Evolutionary conservation across 768 basidiomycete genomes (phyloP), one percentile per base, ranked within the genome.

Genomic region (Kwoniella bestiolae): DNA sequence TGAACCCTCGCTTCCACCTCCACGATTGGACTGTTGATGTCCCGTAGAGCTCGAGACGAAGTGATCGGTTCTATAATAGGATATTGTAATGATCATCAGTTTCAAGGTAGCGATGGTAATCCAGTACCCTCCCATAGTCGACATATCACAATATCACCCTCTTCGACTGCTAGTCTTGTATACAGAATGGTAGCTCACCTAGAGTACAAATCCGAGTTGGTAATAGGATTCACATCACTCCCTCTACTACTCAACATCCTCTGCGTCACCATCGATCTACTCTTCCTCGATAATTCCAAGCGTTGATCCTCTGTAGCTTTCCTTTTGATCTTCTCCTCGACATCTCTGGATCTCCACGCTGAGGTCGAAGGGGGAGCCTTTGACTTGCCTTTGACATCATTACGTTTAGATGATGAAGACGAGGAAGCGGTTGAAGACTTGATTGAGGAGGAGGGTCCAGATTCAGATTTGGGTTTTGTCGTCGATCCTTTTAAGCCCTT

Each of bases 1-100:
- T 23, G 68, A 64, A 3, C 77, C 77, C n/a, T 65, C 55, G 26
- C 69, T 67, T 3, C 74, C 74, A 25, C 77, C 77, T n/a, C 73
- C 73, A 44, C 72, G 53, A 63, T 78, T 78, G 3, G 70, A 72
- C 25, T 66, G 65, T 51, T 78, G 77, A 68, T 78, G 77, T 3
- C 77, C 77, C 8, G 77, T 78, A 5, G 77, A 65, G 31, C 66
- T 55, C 2, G 77, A 78, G 3, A 78, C 73, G 52, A 78, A 73
- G 56, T 78, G 77, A 46, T 75, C 74, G 14, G 77, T 72, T 34
- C 77, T 69, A 44, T 18, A 1, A 23, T 23, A 1, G 14, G 5
- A 16, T 31, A 29, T 51, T 3, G 4, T 28, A 9, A 55, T 31
- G 12, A 41, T 41, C 12, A 41, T 41, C 8, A 41, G 38, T 18